These are phyloP conservation scores for Pichia heedii DNA, from an alignment of 805 yeast genomes.

Conservation along the genomic window DNA sequence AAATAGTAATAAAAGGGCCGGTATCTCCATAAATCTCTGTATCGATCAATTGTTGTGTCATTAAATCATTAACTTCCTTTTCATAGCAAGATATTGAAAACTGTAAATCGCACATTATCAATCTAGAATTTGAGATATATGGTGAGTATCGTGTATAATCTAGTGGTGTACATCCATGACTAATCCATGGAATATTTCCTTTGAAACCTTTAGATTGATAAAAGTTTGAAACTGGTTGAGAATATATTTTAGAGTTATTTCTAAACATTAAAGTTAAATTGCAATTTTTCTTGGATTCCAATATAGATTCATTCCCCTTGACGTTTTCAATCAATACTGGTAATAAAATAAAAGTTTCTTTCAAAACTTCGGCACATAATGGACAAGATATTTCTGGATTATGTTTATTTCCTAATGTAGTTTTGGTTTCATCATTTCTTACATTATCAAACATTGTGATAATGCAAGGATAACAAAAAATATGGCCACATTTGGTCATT, in stretches of 20 bases:
- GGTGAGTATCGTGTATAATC: conserved; percentile 17
- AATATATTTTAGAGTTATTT: conserved; percentile 23
- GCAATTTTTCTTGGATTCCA: conserved; percentile 46
- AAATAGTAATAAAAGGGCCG: conserved; percentile 44
- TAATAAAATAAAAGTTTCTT: conserved; percentile 45
- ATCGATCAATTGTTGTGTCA: conserved; percentile 46
- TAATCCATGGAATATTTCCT: conserved; percentile 51
- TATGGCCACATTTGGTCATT: conserved; percentile 93
- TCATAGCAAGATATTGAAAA: conserved; percentile 48
- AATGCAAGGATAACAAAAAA: conserved; percentile 78
- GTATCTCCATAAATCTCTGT: conserved; percentile 51
- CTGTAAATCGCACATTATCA: conserved; percentile 55
- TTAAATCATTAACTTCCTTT: conserved; percentile 48
- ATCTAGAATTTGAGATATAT: conserved; percentile 47
- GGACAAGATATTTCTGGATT: conserved; percentile 45
- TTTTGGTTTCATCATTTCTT: conserved; percentile 21
- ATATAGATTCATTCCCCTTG: conserved; percentile 42
- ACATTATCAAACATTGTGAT: conserved; percentile 55
- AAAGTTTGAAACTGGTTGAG: conserved; percentile 25
- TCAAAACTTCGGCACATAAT: conserved; percentile 54
- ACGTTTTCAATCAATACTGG: conserved; percentile 51
- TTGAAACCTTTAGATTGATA: conserved; percentile 16
- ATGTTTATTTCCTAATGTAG: conserved; percentile 8
- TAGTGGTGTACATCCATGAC: conserved; percentile 12
- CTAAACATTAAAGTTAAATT: conserved; percentile 59